Conservation (phyloP, 768 basidiomycete species). For the Agrocybe chaxingu region DNA sequence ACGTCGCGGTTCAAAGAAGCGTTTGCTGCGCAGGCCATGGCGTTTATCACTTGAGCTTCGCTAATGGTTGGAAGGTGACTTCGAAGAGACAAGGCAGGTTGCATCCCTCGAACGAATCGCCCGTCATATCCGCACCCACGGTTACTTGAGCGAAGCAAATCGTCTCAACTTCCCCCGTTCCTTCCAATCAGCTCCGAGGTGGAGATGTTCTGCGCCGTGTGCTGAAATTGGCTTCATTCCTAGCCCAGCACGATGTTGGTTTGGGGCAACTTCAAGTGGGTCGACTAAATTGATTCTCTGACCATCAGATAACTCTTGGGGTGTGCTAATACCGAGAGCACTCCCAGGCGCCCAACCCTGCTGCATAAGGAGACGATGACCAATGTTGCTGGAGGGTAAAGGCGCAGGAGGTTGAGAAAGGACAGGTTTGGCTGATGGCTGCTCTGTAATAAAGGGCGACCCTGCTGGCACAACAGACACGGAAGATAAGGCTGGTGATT, state of each 20-base stretch:
- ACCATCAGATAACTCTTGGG: slow-evolving; percentile 24
- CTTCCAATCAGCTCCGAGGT: slow-evolving; percentile 10
- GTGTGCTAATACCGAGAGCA: slow-evolving; percentile 36
- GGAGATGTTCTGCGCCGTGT: background rate
- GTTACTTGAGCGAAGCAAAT: slow-evolving; percentile 7
- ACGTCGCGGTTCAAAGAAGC: no score
- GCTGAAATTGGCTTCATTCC: slow-evolving; percentile 34
- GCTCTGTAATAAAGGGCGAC: background rate
- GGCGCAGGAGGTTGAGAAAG: slow-evolving; percentile 45
- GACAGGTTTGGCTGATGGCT: slow-evolving; percentile 2
- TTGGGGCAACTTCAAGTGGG: slow-evolving; percentile 50
- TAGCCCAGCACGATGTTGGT: slow-evolving; percentile 48
- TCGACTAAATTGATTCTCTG: slow-evolving; percentile 43
- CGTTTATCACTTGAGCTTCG: no score
- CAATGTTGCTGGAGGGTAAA: slow-evolving; percentile 57
- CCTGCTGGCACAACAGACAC: background rate
- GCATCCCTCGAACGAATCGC: no score
- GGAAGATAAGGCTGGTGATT: slow-evolving; percentile 30
- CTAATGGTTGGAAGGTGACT: no score
- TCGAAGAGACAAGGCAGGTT: no score
- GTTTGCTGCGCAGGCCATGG: no score
- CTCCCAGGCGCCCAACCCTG: slow-evolving; percentile 78
- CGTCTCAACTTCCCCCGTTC: slow-evolving; percentile 19
- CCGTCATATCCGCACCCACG: no score
- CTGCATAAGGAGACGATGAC: slow-evolving; percentile 63